Evolutionary conservation across 495 filamentous ascomycete species (phyloP), one percentile per base, ranked within the genome.

Genomic region (Hypomontagnella submonticulosa): DNA sequence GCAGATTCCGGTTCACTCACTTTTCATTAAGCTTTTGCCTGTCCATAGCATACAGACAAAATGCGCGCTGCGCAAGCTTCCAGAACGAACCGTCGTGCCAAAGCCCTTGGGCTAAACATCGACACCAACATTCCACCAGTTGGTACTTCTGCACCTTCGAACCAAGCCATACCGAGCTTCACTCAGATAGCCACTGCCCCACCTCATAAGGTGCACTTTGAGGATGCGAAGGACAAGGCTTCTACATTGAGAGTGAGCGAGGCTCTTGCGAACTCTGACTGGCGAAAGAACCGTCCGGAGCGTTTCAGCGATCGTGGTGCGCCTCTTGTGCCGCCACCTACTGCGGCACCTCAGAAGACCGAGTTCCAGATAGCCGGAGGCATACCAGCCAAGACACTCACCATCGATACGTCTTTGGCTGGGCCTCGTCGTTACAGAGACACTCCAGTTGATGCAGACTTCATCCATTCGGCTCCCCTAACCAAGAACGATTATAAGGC

Each of bases 381-480:
- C 4, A 42, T 32, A 9, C 13, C 4, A 4, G 3, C 11, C 0
- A 63, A 69, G 49, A 34, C 44, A 13, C 30, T 63, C 1, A 42
- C 7, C 6, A 44, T 59, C 7, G 48, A 63, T 19, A 56, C 33
- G 0, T 11, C 37, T 9, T 3, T 48, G 3, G 6, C 12, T 9
- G 32, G 15, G 5, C 2, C 38, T 15, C 60, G 66, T 18, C 55
- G 49, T 15, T 60, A 60, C 32, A 20, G 55, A 41, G 55, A 33
- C 4, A 41, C 60, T 0, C 60, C 66, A 2, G 30, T 69, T 11
- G 66, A 69, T n/a, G 55, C 59, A 0, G 59, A 63, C 16, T 47
- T 69, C 20, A 69, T 69, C 7, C 54, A 56, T 20, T 63, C 66
- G 4, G 66, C 66, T 8, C 66, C 66, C 7, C 15, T 69, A 12